Evolutionary conservation across 2,329 filamentous ascomycete genomes (phyloP).

Genomic region (Ceratocystis alfenasii): DNA sequence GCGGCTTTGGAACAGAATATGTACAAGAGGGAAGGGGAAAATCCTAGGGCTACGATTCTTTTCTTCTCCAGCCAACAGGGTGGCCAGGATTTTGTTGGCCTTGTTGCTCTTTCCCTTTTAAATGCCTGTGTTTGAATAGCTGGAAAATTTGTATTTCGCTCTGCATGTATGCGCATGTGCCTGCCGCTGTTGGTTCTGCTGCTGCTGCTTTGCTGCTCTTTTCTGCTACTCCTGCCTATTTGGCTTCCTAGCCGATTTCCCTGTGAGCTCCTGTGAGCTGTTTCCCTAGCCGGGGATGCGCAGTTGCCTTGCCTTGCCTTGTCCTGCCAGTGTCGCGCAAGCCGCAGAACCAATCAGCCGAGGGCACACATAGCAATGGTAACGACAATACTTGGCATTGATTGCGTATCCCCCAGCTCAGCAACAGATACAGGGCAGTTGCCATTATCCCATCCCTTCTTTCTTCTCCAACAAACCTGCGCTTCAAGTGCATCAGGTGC

Average conservation of each 20-base stretch:
- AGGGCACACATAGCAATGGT: background rate
- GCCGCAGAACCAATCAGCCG: background rate
- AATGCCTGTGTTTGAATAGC: background rate
- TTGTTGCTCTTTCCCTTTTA: background rate
- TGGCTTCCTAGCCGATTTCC: no score
- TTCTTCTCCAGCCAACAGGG: constrained; percentile 17
- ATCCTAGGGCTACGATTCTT: background rate
- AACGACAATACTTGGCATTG: background rate
- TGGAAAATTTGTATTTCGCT: background rate
- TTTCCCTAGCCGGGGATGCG: no score
- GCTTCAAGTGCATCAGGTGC: background rate
- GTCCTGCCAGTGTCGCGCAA: no score
- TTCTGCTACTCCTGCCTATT: no score
- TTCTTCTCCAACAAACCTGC: background rate
- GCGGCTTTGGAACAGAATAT: background rate
- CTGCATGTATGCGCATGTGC: background rate
- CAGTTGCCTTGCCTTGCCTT: background rate
- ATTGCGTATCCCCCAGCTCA: background rate
- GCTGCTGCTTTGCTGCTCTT: no score
- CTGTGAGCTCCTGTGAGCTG: no score
- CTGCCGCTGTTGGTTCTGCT: background rate
- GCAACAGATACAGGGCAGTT: no score
- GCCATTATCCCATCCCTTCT: no score
- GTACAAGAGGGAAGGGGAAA: background rate
- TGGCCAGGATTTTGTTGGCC: background rate